Evolutionary conservation across 1,284 basidiomycete species (phyloP), one percentile per base, ranked within the genome.

Genomic region (Sporisorium iseilematis-ciliati): DNA sequence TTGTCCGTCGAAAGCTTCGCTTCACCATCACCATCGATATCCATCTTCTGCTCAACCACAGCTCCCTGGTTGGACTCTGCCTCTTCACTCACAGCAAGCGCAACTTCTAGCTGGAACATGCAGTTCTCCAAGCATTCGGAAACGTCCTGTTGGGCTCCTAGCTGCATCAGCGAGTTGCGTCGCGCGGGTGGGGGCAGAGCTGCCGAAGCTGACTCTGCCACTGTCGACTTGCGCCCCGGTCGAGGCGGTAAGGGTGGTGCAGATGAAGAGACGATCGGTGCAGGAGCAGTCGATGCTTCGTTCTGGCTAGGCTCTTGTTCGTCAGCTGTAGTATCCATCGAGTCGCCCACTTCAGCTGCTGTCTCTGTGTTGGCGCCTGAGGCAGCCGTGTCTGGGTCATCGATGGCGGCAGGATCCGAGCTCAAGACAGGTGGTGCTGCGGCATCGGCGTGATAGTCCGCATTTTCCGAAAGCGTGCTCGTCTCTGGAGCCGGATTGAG

Each of bases 111-210:
- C 86, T 99, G 97, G 86, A 97, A 97, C 88, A 99, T 92, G 87
- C 96, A 95, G 81, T 99, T 99, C 86, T 99, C 95, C 90, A 99
- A 93, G 85, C 96, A 97, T 86, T 99, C 96, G 0, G 95, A 92
- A 2, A 98, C 95, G 84, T 99, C 96, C 83, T 99, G 96, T 82
- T 99, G 96, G 75, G 93, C 91, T n/a, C 94, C 94, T 90, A 80
- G 59, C 57, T 81, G 80, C 76, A 85, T 80, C 20, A 83, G 78
- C 38, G 80, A 79, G 53, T 73, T 77, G 21, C 69, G 60, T 54
- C 75, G 55, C 38, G 75, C 75, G 7, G 69, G 62, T 2, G 61
- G 55, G 11, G 74, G 62, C n/a, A 63, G 52, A 12, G 51, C 48
- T n/a, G 63, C 42, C 18, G 41, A 41, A 21, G 65, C 29, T 8